Evolutionary conservation across 176 grass and related monocot genomes (phyloP), one percentile per base, ranked within the genome.

Genomic region (Oryza glaberrima): DNA sequence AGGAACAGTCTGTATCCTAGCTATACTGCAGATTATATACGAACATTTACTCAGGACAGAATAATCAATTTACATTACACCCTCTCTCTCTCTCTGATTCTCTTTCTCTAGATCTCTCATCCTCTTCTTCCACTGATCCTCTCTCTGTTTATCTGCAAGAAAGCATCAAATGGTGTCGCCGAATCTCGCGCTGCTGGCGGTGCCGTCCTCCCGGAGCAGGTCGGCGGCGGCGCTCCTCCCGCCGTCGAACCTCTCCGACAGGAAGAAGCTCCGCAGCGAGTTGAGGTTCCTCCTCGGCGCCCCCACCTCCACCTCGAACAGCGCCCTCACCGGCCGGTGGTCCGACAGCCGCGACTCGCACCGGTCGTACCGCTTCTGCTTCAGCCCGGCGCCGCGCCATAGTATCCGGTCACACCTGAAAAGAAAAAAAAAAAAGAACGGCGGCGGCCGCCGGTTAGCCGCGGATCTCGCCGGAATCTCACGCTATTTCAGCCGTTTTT

Each of bases 291-390:
- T 66, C 7, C 79, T 66, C 7, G 83, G 83, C 20, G 81, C 88
- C 13, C 90, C 88, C 28, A 88, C 93, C 61, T 90, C 80, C 10
- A 51, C 88, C 1, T 61, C 25, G 86, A 95, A 95, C 43, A 86
- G 61, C 41, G 88, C 90, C 44, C 90, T 84, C 67, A 95, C 93
- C 26, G 93, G 88, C 14, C 93, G 93, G 85, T 95, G 93, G 72
- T 95, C 93, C 14, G 93, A 95, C 35, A 95, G 79, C 73, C 85
- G 70, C 1, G 88, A 92, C 67, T 95, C 93, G 79, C 88, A 90
- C 38, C 93, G 86, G 44, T 81, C 88, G 77, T 95, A 95, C 22
- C 5, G 72, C 0, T 77, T 75, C 88, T 95, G 93, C 82, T 47
- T 65, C 8, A 95, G 81, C 15, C 90, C 93, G 2, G 74, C 63